These are phyloP conservation scores for Crithidia fasciculata DNA, from an alignment of 208 protist genomes.

Conservation along the genomic window DNA sequence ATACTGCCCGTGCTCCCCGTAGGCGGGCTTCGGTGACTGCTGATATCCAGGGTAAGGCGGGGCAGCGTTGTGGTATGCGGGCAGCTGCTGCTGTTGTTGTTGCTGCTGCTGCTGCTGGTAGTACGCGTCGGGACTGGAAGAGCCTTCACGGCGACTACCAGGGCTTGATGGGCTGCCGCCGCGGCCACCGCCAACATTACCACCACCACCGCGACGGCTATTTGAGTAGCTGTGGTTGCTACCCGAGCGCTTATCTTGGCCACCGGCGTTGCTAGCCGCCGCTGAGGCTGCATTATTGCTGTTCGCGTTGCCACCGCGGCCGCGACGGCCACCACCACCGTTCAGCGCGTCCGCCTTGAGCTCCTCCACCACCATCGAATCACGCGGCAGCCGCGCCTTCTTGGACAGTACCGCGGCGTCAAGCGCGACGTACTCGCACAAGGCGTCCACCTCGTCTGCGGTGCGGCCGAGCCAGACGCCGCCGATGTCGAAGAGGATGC, in stretches of 20 bases:
- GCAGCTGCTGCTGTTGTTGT: constrained; percentile 7
- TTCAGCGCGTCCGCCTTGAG: constrained; percentile 50
- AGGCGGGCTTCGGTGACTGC: not conserved
- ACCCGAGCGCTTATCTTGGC: constrained; percentile 18
- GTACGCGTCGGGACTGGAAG: not conserved
- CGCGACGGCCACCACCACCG: constrained; percentile 14
- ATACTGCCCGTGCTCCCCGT: not conserved
- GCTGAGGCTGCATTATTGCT: not conserved
- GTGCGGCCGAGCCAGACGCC: constrained; percentile 82
- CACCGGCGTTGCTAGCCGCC: not conserved
- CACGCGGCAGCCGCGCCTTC: constrained; percentile 68
- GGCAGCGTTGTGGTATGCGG: constrained; percentile 11
- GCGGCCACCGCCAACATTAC: not conserved
- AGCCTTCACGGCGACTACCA: not conserved
- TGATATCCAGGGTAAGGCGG: constrained; percentile 15
- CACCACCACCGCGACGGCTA: not conserved
- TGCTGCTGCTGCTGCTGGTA: constrained; percentile 11
- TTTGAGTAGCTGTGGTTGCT: constrained; percentile 7
- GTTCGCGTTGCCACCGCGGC: constrained; percentile 9
- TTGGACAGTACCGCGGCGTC: constrained; percentile 61
- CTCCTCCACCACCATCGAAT: constrained; percentile 88
- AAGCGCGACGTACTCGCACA: constrained; percentile 83
- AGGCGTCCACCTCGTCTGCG: constrained; percentile 68
- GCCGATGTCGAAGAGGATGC: constrained; percentile 81
- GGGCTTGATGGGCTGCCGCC: not conserved